Percentiles rank a stretch among this genome's conserved stretches.
These are phyloP conservation scores for Isabelozyma rhagii DNA, from an alignment of 805 yeast genomes.

Conservation along the genomic window DNA sequence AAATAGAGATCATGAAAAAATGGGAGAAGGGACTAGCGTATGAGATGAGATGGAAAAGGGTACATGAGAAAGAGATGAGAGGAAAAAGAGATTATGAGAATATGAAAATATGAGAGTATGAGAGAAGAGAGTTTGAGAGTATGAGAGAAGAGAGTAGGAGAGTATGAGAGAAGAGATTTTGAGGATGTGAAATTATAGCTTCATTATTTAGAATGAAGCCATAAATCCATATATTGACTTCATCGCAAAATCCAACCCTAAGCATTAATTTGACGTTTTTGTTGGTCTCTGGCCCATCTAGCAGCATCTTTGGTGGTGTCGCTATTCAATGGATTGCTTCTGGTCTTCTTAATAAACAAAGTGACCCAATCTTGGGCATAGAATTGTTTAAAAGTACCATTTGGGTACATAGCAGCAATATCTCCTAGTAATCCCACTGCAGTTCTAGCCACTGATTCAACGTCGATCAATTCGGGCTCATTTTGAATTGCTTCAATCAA, in stretches of 20 bases:
- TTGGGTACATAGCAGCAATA: slow-evolving; percentile 79
- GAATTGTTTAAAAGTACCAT: slow-evolving; percentile 66
- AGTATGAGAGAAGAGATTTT: slow-evolving; percentile 3
- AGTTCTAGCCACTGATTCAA: slow-evolving; percentile 74
- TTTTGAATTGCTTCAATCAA: slow-evolving; percentile 59
- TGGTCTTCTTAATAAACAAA: slow-evolving; percentile 69
- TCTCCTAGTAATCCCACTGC: slow-evolving; percentile 93
- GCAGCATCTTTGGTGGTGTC: slow-evolving; percentile 85
- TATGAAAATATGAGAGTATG: slow-evolving; percentile 6
- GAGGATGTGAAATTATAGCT: too few relatives aligned
- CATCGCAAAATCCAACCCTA: background rate
- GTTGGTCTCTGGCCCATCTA: slow-evolving; percentile 94
- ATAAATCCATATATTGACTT: too few relatives aligned
- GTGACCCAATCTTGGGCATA: slow-evolving; percentile 78
- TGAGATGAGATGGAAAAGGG: too few relatives aligned
- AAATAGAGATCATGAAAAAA: too few relatives aligned
- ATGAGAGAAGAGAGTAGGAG: slow-evolving; percentile 2
- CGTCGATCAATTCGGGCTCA: slow-evolving; percentile 57
- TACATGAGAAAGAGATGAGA: background rate
- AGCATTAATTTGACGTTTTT: slow-evolving; percentile 38
- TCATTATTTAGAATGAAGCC: too few relatives aligned
- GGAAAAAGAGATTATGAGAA: slow-evolving; percentile 1
- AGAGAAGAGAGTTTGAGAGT: slow-evolving; percentile 2
- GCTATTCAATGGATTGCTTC: slow-evolving; percentile 58
- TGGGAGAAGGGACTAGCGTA: too few relatives aligned